Evolutionary conservation across 2,329 filamentous ascomycete species (phyloP).

Genomic region (Hymenoscyphus infarciens): DNA sequence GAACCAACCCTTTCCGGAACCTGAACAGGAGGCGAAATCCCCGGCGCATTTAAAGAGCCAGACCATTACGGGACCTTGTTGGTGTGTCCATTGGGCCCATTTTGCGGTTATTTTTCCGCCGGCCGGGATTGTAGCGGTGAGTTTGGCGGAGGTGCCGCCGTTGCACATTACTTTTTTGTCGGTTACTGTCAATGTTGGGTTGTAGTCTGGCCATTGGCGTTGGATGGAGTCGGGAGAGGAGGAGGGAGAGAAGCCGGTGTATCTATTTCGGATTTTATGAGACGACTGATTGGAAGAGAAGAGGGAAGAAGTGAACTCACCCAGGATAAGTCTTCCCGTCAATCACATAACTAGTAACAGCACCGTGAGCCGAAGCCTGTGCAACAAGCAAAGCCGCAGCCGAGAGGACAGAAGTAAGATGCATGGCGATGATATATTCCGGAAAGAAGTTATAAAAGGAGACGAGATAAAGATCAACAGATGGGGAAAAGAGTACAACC

Average conservation of each 20-base stretch:
- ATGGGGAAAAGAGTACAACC: not conserved
- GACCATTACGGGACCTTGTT: conserved; percentile 56
- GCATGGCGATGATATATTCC: conserved; percentile 31
- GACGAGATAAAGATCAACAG: not conserved
- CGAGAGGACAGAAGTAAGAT: conserved; percentile 37
- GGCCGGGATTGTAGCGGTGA: conserved; percentile 44
- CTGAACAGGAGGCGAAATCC: conserved; percentile 47
- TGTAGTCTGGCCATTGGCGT: conserved; percentile 55
- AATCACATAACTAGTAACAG: conserved; percentile 47
- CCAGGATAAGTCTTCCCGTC: conserved; percentile 42
- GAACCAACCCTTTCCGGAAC: conserved; percentile 53
- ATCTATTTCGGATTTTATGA: conserved; percentile 15
- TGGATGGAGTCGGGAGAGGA: conserved; percentile 51
- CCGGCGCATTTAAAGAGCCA: conserved; percentile 52
- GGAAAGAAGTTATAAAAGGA: not conserved
- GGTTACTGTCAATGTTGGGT: conserved; percentile 48
- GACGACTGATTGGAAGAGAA: not conserved
- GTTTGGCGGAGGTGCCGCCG: conserved; percentile 46
- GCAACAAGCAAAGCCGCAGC: conserved; percentile 33
- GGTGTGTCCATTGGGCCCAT: conserved; percentile 57
- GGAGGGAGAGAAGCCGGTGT: conserved; percentile 47
- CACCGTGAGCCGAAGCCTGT: conserved; percentile 37
- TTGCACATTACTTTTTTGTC: conserved; percentile 53
- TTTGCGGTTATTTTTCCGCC: conserved; percentile 47
- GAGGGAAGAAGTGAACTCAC: conserved; percentile 28